Evolutionary conservation across 164 flowering plant species (phyloP), one percentile per base, ranked within the genome.

Genomic region (Tetracentron sinense): DNA sequence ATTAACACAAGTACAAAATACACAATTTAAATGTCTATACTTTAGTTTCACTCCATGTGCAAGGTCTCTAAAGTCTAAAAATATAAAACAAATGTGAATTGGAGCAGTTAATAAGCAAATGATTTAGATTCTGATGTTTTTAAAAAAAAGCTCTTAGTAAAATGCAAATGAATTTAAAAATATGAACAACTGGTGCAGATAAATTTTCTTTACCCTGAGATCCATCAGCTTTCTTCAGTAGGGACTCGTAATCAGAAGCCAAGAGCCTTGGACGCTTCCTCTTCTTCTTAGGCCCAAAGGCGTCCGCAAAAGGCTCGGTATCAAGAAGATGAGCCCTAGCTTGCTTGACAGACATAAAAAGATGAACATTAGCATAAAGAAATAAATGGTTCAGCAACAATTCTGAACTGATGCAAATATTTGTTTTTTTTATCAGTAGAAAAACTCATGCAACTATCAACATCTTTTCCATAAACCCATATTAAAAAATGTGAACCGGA

Each of bases 231-330:
- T 82, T 95, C 76, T 85, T 82, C 35, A 81, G 58, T 61, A 90
- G 67, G 17, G 99, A 72, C 60, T 92, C 92, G 58, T 95, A 95
- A 83, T 95, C 97, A 27, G 77, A 60, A 12, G 92, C 94, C 70
- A 82, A 21, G 30, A 90, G 91, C 71, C 73, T 92, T 35, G 99
- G 99, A 7, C 97, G 89, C 72, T 85, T 95, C 72, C 99, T 79
- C 78, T 90, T 92, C 51, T 30, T 73, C 82, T 92, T 90, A n/a
- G 97, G 90, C 64, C 99, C 99, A 85, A 95, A 95, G 2, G 90
- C 82, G 78, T 87, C 85, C 69, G 62, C 68, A 76, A 95, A 95
- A 23, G 97, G 91, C 73, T 85, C 84, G 0, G 81, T 90, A 66
- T 95, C 94, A 7, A 95, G 84, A 54, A 95, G 92, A 82, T 90